Base-by-base conservation (phyloP, 768 basidiomycete species). In the Pleurotus citrinopileatus region DNA sequence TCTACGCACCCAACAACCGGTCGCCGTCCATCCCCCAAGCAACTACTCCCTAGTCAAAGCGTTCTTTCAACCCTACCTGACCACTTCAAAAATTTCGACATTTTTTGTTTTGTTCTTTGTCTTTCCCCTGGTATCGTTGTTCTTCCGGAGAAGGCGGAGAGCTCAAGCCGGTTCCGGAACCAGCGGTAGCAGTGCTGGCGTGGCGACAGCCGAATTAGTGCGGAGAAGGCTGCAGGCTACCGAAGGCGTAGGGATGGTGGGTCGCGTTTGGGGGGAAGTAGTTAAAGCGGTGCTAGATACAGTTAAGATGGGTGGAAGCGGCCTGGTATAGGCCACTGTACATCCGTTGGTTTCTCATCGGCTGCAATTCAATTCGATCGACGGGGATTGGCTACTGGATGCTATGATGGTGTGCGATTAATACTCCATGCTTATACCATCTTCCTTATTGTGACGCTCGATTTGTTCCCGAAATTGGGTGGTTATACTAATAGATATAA, bases 231-330 rank as follows among this genome's bases (percentile, higher is more conserved):
- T 90, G 48, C 69, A 72, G 22, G 72, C 70, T 29, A 70, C 71
- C 17, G 71, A 57, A 60, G 76, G 67, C 27, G 66, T 55, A 10
- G 73, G 68, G 29, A 58, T 71, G 40, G 48, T 76, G 10, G 62
- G 64, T 13, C 69, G 68, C 28, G 68, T 79, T 27, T 86, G 86
- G 82, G 66, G 67, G 17, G 82, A 81, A 60, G 61, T 77, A 5
- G 59, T 79, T 3, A 73, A 76, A 38, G 81, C 76, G 4, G 72
- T 91, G 13, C 65, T 69, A 43, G 89, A 91, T 69, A 86, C 86
- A 3, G 75, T 87, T 27, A 77, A 74, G 60, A 91, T 91, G 89
- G 89, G 83, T 1, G 89, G 87, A 17, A 80, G 86, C 58, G 89
- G 89, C 17, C 67, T 89, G 55, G 86, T 86, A 40, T 89, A 66